Conservation (phyloP, 495 filamentous ascomycete genomes). For the Xylaria nigripes region DNA sequence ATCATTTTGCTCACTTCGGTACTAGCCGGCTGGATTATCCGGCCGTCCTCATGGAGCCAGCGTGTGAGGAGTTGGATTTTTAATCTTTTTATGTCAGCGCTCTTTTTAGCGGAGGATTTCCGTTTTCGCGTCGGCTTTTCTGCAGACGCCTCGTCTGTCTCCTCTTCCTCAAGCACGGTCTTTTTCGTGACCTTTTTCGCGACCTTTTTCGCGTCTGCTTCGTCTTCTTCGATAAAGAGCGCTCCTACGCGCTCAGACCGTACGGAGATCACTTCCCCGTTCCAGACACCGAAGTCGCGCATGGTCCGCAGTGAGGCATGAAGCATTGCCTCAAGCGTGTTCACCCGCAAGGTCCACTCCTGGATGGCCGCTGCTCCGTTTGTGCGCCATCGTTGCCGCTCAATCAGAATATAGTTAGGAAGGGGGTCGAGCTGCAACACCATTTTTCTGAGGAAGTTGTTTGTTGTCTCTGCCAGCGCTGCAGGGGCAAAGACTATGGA, state of each 20-base stretch:
- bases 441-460: conserved; percentile 47
- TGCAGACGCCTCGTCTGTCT: neutral
- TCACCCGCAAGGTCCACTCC: conserved; percentile 88
- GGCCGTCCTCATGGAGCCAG: conserved; percentile 39
- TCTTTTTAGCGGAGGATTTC: conserved; percentile 11
- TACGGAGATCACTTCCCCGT: conserved; percentile 30
- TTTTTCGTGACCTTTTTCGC: neutral
- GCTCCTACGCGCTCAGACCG: conserved; percentile 32
- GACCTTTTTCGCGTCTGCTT: conserved; percentile 14
- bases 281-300: conserved; percentile 32
- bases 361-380: conserved; percentile 54
- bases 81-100: conserved; percentile 43
- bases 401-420: conserved; percentile 74
- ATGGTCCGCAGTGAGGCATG: conserved; percentile 65
- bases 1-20: conserved; percentile 35
- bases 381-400: conserved; percentile 81
- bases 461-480: conserved; percentile 52
- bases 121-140: conserved; percentile 1
- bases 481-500: conserved; percentile 47
- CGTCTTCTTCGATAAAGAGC: conserved; percentile 48
- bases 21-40: conserved; percentile 28
- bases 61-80: conserved; percentile 57
- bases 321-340: conserved; percentile 83
- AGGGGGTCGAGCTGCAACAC: conserved; percentile 37
- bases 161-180: neutral